Evolutionary conservation across 208 protist species (phyloP).

Genomic region (Acanthamoeba divionensis): DNA sequence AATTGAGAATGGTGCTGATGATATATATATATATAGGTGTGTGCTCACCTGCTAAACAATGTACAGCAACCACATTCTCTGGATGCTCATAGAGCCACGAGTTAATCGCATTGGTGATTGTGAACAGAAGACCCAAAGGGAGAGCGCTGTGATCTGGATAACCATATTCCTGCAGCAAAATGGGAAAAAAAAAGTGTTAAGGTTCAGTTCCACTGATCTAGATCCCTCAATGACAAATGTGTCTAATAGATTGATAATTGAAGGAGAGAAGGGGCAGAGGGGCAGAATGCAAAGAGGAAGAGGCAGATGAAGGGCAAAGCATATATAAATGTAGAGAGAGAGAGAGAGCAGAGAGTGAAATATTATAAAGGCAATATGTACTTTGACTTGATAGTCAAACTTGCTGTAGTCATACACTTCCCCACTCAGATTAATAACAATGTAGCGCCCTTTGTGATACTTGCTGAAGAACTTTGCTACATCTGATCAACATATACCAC

Average conservation of each 20-base stretch:
- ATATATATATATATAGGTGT: neutral
- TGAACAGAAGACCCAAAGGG: constrained; percentile 40
- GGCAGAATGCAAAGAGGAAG: neutral
- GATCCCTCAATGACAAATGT: neutral
- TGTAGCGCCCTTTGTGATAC: neutral
- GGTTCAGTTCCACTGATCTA: no score
- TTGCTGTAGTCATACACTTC: constrained; percentile 40
- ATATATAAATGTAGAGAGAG: neutral
- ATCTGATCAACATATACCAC: neutral
- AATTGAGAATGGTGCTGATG: no score
- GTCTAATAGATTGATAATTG: neutral
- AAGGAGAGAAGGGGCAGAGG: neutral
- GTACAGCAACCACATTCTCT: constrained; percentile 54
- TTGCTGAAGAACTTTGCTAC: constrained; percentile 20
- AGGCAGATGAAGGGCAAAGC: neutral
- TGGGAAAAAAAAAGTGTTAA: no score
- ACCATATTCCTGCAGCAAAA: constrained; percentile 5
- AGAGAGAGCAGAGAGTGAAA: neutral
- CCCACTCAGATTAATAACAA: constrained; percentile 21
- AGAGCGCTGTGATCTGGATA: constrained; percentile 56
- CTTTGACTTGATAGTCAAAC: constrained; percentile 5
- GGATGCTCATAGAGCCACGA: constrained; percentile 19
- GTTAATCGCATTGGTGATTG: constrained; percentile 31
- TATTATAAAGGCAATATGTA: neutral
- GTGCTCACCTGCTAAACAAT: constrained; percentile 58